Base-by-base conservation (phyloP, 805 yeast genomes). In the Candida cerambycidarum region DNA sequence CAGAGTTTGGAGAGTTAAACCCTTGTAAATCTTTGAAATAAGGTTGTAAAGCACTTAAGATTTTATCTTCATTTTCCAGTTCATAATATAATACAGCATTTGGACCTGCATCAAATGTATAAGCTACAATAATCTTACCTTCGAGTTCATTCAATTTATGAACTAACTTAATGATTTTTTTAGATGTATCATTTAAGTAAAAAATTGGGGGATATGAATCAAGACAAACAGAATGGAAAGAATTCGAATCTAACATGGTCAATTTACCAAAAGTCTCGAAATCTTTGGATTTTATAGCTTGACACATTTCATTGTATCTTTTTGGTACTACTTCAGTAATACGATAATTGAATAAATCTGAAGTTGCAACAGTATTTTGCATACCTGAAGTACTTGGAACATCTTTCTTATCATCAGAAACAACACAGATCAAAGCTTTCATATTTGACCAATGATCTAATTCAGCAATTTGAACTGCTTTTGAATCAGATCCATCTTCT, bases 51-150 rank as follows among this genome's bases (percentile, higher is more conserved):
- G 87, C 73, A 3, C 89, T 83, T 53, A 92, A 75, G 5, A 93
- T 82, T 48, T 71, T 73, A n/a, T 67, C 54, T 65, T 89, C 96
- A 65, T 92, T 79, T 56, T 81, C 73, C 51, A 76, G 77, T 59
- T 83, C 81, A 61, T 93, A 93, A 69, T 93, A 93, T 47, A 93
- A 78, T 34, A 93, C 99, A 15, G 97, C 96, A 67, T 93, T 93
- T 65, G 99, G 99, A 60, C 99, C 99, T 24, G 99, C 99, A 65
- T 93, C 99, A 59, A 85, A 93, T 1, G 99, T 93, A 66, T 93
- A 93, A 29, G 98, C 98, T 10, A 96, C 99, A 42, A 92, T 75
- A 10, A 76, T 75, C 56, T 77, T 72, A 40, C 85, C 87, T 27
- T 78, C 82, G 3, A 62, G 52, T 50, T 76, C 82, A 59, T 93